Conservation (phyloP, 495 filamentous ascomycete genomes). For the Xylaria telfairii region DNA sequence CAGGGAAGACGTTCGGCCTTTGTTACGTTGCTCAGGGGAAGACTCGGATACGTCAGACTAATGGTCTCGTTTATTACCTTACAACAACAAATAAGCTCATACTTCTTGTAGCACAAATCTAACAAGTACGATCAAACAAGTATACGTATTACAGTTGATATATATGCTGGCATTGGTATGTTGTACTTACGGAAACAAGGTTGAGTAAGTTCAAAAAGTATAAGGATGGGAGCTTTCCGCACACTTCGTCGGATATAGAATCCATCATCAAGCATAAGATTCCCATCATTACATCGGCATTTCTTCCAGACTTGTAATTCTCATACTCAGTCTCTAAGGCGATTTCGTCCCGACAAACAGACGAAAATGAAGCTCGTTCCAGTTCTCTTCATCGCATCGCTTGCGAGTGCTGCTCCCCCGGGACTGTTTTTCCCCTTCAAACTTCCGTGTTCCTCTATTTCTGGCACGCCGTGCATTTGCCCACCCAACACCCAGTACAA, state of each 20-base stretch:
- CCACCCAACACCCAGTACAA: slow-evolving; percentile 8
- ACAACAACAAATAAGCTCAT: slow-evolving; percentile 9
- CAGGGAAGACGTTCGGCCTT: background rate
- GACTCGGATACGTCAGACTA: background rate
- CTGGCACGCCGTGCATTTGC: slow-evolving; percentile 13
- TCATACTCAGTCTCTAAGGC: background rate
- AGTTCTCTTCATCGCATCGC: slow-evolving; percentile 3
- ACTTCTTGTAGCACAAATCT: background rate
- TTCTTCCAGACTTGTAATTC: background rate
- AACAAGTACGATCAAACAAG: background rate
- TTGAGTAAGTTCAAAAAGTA: background rate
- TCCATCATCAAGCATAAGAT: background rate
- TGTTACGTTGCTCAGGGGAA: background rate
- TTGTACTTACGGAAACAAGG: background rate
- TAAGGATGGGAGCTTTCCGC: background rate
- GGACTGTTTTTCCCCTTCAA: too few relatives aligned
- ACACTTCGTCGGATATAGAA: background rate
- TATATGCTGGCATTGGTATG: background rate
- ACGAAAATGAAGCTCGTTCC: slow-evolving; percentile 8
- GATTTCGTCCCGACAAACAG: background rate
- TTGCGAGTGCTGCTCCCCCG: too few relatives aligned
- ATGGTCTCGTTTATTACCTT: background rate
- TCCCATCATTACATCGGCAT: background rate
- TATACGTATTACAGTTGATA: background rate
- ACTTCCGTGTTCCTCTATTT: slow-evolving; percentile 15